Evolutionary conservation across 768 basidiomycete genomes (phyloP), one percentile per base, ranked within the genome.

Genomic region (Gloeopeniophorella convolvens): DNA sequence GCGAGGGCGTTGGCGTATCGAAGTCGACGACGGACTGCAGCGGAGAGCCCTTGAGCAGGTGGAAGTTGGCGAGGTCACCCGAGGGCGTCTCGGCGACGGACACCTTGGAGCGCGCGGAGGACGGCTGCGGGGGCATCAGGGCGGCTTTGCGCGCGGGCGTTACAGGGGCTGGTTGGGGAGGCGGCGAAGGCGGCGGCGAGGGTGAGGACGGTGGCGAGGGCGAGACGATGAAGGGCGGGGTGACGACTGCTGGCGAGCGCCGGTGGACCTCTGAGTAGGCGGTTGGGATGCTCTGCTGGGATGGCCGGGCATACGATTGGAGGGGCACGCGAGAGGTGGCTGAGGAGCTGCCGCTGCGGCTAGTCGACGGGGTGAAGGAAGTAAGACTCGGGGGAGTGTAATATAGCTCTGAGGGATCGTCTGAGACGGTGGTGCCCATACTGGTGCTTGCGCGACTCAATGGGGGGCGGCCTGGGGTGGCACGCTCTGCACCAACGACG

Each of bases 71-170:
- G 13, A 58, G 57, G 13, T 58, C 57, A 24, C 57, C 57, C 20
- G 57, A 58, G 18, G 57, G 57, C 24, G 57, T 58, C 50, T 58
- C 57, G n/a, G 57, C 57, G n/a, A 49, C 27, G 24, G 55, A 51
- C 28, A 16, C 32, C 23, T 54, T 56, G 27, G 57, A 56, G 30
- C 50, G 49, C 12, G 18, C 21, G 16, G 54, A 48, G 18, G 55
- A 48, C 3, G 55, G 56, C 15, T 30, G 43, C 2, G 33, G 42
- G 16, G 42, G 42, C 15, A 18, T 27, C 28, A 16, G 32, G 3
- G 26, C 20, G 30, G 4, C 21, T 24, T 34, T 41, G 20, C 43
- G 43, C 1, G 37, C 42, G 10, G 49, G 53, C 13, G 53, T 55
- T 24, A 48, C 47, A 11, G 52, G 52, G 8, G 20, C 46, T 4